Evolutionary conservation across 1,284 basidiomycete species (phyloP), one percentile per base, ranked within the genome.

Genomic region (Cryptococcus sp.): DNA sequence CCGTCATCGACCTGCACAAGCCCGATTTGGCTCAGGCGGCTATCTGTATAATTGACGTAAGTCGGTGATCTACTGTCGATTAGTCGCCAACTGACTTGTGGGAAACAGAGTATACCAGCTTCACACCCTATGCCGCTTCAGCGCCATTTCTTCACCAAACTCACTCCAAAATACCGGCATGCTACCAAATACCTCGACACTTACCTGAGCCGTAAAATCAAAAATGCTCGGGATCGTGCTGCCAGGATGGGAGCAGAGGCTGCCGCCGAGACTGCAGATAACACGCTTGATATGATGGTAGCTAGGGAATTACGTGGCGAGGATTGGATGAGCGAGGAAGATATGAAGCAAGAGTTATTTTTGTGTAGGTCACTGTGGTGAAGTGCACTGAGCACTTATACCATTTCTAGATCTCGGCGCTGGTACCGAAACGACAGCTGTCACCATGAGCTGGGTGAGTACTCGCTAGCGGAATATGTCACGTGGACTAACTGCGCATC

Each of bases 201-300:
- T 11, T 70, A 66, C 49, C 54, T 72, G 15, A 22, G 51, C 11
- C 23, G 34, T 3, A 64, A 64, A 39, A 44, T 70, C 17, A 40
- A 20, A 4, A 43, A 58, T 20, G 64, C 68, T 13, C 46, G 69
- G 29, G 41, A 34, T 8, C 56, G 60, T 45, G 64, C 63, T 11
- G 51, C 51, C 15, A 16, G n/a, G 13, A 45, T 49, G 6, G 67
- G 66, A 2, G 54, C 55, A 3, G 67, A 69, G 6, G 59, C 55
- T 4, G 66, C 64, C 2, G 52, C 37, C 3, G 71, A 73, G 29
- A 40, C 61, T 23, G 71, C 69, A 20, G 67, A 70, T 46, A 69
- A 67, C 41, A 70, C 68, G 19, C 54, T 73, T 51, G 71, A 73
- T 45, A 50, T 70, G 62, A 66, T 69, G 63, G 56, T 66, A 23